These are phyloP conservation scores for Thielaviopsis populi DNA, from an alignment of 2,329 filamentous ascomycete species.

Conservation along the genomic window DNA sequence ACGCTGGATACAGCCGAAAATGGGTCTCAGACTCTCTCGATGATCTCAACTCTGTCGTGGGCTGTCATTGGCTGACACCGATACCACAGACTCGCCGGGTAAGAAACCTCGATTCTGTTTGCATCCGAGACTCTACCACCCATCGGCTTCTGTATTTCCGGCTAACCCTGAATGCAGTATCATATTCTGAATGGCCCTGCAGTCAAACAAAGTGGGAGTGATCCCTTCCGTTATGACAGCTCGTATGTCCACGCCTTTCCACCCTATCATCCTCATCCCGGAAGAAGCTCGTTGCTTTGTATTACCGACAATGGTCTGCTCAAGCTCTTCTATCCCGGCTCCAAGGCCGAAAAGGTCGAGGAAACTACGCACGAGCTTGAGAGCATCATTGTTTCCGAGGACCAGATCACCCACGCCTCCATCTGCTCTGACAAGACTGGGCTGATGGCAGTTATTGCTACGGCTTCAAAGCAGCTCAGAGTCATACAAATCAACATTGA, in stretches of 20 bases:
- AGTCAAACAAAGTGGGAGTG: conserved; percentile 45
- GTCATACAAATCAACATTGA: conserved; percentile 58
- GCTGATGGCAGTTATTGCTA: conserved; percentile 52
- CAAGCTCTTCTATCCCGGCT: conserved; percentile 63
- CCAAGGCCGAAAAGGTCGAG: conserved; percentile 49
- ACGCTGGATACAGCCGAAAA: conserved; percentile 45
- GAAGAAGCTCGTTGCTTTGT: conserved; percentile 60
- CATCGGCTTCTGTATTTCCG: neutral
- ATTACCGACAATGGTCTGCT: conserved; percentile 61
- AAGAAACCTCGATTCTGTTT: conserved; percentile 5
- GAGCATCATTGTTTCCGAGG: conserved; percentile 54
- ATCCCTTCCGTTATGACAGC: conserved; percentile 46
- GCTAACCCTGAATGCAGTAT: conserved; percentile 2
- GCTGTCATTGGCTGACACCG: conserved; percentile 70
- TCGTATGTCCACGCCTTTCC: conserved; percentile 50
- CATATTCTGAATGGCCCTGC: conserved; percentile 44
- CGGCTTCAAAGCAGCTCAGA: conserved; percentile 55
- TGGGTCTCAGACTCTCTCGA: conserved; percentile 55
- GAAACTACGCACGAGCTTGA: conserved; percentile 63
- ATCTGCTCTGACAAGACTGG: conserved; percentile 60
- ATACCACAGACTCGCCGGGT: conserved; percentile 33
- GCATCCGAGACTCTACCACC: neutral
- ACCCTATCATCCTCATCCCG: conserved; percentile 55
- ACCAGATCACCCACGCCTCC: conserved; percentile 66
- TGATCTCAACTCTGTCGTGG: conserved; percentile 64